Percentiles rank a stretch among this genome's conserved stretches.
phyloP scores from a whole-genome alignment of 495 filamentous ascomycete genomes.

The Pseudevernia furfuracea region DNA sequence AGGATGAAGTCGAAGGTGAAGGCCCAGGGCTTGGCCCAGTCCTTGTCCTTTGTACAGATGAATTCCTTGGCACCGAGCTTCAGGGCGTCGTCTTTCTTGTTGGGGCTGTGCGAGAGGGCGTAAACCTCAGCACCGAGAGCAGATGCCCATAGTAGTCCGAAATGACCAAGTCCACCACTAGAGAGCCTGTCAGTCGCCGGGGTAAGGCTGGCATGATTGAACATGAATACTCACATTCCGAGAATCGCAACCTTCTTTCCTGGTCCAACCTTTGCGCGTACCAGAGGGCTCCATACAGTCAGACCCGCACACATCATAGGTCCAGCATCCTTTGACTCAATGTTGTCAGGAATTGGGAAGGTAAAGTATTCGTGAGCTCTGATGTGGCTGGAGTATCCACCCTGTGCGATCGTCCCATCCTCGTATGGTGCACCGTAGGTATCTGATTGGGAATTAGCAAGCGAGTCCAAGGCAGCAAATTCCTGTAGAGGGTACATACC shows the following conservation, averaged over 20 bases:
- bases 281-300: constrained; percentile 71
- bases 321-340: constrained; percentile 59
- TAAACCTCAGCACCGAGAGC: constrained; percentile 64
- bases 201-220: not conserved
- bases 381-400: constrained; percentile 61
- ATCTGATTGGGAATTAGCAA: constrained; percentile 32
- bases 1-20: constrained; percentile 70
- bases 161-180: constrained; percentile 64
- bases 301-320: constrained; percentile 88
- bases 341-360: constrained; percentile 64
- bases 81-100: constrained; percentile 61
- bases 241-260: constrained; percentile 40
- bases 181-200: not conserved
- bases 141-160: constrained; percentile 62
- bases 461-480: no score
- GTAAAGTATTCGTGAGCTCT: constrained; percentile 69
- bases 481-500: constrained; percentile 26
- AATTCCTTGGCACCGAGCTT: constrained; percentile 69
- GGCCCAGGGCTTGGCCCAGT: constrained; percentile 51
- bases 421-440: constrained; percentile 62
- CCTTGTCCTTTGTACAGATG: constrained; percentile 57
- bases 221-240: constrained; percentile 40
- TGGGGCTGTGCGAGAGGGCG: constrained; percentile 59
- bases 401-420: constrained; percentile 52
- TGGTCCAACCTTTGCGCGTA: constrained; percentile 32